phyloP scores from a whole-genome alignment of 495 filamentous ascomycete genomes.

The Aspergillus ostianus region DNA sequence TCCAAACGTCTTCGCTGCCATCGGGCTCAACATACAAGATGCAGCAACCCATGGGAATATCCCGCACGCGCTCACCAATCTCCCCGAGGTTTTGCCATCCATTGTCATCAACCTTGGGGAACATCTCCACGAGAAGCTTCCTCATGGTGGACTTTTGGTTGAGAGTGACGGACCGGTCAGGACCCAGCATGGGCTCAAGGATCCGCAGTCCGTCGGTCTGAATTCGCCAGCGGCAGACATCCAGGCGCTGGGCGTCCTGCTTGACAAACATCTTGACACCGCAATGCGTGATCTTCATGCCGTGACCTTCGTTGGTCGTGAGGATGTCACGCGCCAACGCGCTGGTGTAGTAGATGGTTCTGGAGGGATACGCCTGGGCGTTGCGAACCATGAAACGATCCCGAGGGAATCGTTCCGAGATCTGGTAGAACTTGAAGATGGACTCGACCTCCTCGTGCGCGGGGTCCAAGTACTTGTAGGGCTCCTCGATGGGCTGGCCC shows the following conservation, averaged over 20 bases:
- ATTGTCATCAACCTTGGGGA: slow-evolving; percentile 70
- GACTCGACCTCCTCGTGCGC: slow-evolving; percentile 69
- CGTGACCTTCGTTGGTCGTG: slow-evolving; percentile 74
- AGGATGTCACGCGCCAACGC: slow-evolving; percentile 82
- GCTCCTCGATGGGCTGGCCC: slow-evolving; percentile 69
- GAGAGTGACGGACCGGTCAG: slow-evolving; percentile 69
- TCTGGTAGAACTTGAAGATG: slow-evolving; percentile 78
- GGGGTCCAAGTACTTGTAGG: slow-evolving; percentile 80
- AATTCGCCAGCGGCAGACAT: slow-evolving; percentile 89
- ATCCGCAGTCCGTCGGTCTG: slow-evolving; percentile 90
- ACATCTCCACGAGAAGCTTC: slow-evolving; percentile 87
- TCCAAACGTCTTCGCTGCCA: slow-evolving; percentile 66
- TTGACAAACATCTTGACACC: slow-evolving; percentile 99
- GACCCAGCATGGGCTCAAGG: slow-evolving; percentile 82
- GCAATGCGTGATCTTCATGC: slow-evolving; percentile 93
- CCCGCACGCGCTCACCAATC: slow-evolving; percentile 78
- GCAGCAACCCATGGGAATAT: slow-evolving; percentile 87
- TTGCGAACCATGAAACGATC: slow-evolving; percentile 97
- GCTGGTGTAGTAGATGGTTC: slow-evolving; percentile 94
- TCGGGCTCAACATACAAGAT: slow-evolving; percentile 78
- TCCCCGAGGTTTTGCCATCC: slow-evolving; percentile 77
- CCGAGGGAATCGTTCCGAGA: slow-evolving; percentile 77
- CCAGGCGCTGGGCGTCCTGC: slow-evolving; percentile 82
- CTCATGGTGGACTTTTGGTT: slow-evolving; percentile 72
- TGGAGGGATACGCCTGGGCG: slow-evolving; percentile 72